Conservation (phyloP, 2,329 filamentous ascomycete genomes). For the Diaporthe nobilis region DNA sequence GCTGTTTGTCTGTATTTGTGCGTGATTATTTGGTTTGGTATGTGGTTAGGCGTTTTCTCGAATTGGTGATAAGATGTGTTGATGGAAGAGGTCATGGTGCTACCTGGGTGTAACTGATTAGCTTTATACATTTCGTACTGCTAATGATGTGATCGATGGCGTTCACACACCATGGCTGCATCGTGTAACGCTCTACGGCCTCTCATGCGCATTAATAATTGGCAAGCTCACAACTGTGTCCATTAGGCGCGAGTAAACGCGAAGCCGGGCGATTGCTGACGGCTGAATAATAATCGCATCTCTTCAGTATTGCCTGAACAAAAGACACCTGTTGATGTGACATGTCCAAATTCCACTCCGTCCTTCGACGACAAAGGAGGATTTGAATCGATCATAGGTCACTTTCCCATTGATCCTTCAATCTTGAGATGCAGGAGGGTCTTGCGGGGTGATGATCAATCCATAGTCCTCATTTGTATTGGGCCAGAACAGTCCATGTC, state of each 20-base stretch:
- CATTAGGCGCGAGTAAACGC: background rate
- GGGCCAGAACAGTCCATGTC: background rate
- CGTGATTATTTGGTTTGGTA: background rate
- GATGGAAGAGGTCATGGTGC: background rate
- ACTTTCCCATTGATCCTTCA: background rate
- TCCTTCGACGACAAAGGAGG: background rate
- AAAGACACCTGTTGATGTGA: background rate
- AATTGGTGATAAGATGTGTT: background rate
- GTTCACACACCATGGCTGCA: background rate
- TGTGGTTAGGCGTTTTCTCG: background rate
- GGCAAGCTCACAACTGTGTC: background rate
- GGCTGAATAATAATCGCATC: background rate
- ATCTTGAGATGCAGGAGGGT: background rate
- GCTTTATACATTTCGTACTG: constrained; percentile 8
- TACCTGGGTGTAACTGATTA: background rate
- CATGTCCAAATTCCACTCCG: too few relatives aligned
- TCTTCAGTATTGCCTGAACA: background rate
- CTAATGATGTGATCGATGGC: constrained; percentile 4
- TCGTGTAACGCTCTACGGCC: background rate
- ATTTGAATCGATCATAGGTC: background rate
- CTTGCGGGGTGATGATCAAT: background rate
- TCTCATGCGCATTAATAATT: constrained; percentile 6
- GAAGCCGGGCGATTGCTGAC: background rate
- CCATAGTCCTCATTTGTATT: background rate
- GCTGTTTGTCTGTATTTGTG: background rate